Percentiles rank a stretch among this genome's conserved stretches.
Evolutionary conservation across 2,329 filamentous ascomycete species (phyloP).

Genomic region (Zymoseptoria tritici): DNA sequence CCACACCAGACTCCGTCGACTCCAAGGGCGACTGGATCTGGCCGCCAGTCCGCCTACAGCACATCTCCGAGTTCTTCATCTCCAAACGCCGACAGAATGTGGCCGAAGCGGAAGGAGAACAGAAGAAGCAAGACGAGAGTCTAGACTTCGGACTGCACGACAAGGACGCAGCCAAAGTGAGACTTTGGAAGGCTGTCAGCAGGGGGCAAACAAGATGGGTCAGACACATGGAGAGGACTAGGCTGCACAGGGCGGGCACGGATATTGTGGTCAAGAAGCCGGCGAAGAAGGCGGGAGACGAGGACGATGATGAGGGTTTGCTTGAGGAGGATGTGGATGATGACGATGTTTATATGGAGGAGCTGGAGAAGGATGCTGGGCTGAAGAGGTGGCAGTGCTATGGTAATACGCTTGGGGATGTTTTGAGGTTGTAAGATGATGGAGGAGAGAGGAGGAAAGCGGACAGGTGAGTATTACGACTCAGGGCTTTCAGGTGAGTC

Average conservation of each 20-base stretch:
- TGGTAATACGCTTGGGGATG: constrained; percentile 12
- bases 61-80: constrained; percentile 14
- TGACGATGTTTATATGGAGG: constrained; percentile 1
- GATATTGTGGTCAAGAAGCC: not conserved
- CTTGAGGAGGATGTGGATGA: constrained; percentile 5
- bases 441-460: not conserved
- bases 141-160: constrained; percentile 5
- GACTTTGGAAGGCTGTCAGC: constrained; percentile 18
- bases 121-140: constrained; percentile 5
- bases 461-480: too few species aligned
- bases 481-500: not conserved
- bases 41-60: constrained; percentile 16
- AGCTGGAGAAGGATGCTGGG: constrained; percentile 6
- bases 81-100: not conserved
- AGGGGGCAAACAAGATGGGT: constrained; percentile 16
- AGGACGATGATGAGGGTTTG: constrained; percentile 1
- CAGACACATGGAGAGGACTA: constrained; percentile 4
- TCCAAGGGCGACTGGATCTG: constrained; percentile 13
- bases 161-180: constrained; percentile 14
- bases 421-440: constrained; percentile 3
- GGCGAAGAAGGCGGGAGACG: not conserved
- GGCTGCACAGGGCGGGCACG: not conserved
- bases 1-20: constrained; percentile 9
- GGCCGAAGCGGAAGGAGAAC: not conserved
- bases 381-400: constrained; percentile 14